Conservation (phyloP, 345 rosid genomes). For the Punica granatum region DNA sequence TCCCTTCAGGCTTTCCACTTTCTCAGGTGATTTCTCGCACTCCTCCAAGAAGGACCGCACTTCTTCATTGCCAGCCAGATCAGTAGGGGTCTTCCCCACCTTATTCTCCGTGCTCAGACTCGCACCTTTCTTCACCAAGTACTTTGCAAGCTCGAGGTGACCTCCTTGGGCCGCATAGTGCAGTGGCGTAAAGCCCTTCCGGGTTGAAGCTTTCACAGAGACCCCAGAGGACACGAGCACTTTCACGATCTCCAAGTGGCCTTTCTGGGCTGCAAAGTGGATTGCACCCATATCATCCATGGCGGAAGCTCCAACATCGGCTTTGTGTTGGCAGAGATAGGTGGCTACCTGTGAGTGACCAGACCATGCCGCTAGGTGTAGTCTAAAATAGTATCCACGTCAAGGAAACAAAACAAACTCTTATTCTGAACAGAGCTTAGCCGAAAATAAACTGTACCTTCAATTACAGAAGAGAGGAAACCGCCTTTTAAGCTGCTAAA, state of each 20-base stretch:
- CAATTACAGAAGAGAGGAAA: neutral
- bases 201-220: slow-evolving; percentile 54
- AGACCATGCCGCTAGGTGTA: slow-evolving; percentile 97
- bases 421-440: neutral
- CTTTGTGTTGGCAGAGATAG: slow-evolving; percentile 83
- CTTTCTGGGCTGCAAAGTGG: slow-evolving; percentile 96
- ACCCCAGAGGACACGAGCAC: slow-evolving; percentile 54
- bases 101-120: slow-evolving; percentile 54
- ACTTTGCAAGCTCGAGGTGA: slow-evolving; percentile 64
- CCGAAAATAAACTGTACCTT: neutral
- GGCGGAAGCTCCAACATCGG: slow-evolving; percentile 95
- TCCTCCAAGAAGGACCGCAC: slow-evolving; percentile 44
- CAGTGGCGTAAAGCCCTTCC: slow-evolving; percentile 88
- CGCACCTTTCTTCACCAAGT: slow-evolving; percentile 68
- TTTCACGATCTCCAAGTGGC: slow-evolving; percentile 71
- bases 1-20: slow-evolving; percentile 17
- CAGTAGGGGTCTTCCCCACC: slow-evolving; percentile 72
- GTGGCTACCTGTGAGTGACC: slow-evolving; percentile 67
- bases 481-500: neutral
- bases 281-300: slow-evolving; percentile 96
- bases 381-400: slow-evolving; percentile 39
- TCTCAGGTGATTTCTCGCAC: slow-evolving; percentile 37
- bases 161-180: slow-evolving; percentile 95
- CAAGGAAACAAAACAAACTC: slow-evolving; percentile 29
- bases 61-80: slow-evolving; percentile 61